phyloP scores from a whole-genome alignment of 306 rosid genomes.

The Fagus sylvatica region DNA sequence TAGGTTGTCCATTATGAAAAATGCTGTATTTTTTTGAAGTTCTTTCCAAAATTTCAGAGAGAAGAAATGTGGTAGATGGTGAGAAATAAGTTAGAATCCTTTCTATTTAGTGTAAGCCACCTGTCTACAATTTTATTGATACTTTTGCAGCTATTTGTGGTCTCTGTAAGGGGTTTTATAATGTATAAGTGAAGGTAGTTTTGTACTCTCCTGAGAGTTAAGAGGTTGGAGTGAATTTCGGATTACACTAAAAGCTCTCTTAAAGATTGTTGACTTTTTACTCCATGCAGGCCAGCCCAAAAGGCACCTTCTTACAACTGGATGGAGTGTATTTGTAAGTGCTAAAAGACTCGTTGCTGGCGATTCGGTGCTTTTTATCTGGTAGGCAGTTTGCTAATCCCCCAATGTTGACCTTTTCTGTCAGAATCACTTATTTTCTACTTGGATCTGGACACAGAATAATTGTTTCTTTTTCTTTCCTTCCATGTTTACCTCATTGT shows the following conservation, averaged over 20 bases:
- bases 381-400: conserved; percentile 49
- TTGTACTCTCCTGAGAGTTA: not conserved
- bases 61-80: not conserved
- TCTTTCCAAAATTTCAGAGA: not conserved
- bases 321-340: conserved; percentile 99
- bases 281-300: conserved; percentile 87
- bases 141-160: not conserved
- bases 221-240: not conserved
- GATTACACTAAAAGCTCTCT: not conserved
- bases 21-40: not conserved
- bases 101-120: not conserved
- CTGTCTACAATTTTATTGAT: not conserved
- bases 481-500: too few species aligned
- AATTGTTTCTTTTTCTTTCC: not conserved
- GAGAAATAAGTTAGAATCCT: not conserved
- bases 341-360: conserved; percentile 97
- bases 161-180: not conserved
- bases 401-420: not conserved
- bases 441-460: not conserved
- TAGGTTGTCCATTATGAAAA: not conserved
- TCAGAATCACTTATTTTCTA: not conserved
- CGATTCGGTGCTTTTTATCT: conserved; percentile 93
- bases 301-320: conserved; percentile 97
- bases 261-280: conserved; percentile 10
- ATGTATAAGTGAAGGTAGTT: not conserved